Percentiles rank a stretch among this genome's conserved stretches.
These are phyloP conservation scores for Berkeleyomyces rouxiae DNA, from an alignment of 2,329 filamentous ascomycete species.

Conservation along the genomic window DNA sequence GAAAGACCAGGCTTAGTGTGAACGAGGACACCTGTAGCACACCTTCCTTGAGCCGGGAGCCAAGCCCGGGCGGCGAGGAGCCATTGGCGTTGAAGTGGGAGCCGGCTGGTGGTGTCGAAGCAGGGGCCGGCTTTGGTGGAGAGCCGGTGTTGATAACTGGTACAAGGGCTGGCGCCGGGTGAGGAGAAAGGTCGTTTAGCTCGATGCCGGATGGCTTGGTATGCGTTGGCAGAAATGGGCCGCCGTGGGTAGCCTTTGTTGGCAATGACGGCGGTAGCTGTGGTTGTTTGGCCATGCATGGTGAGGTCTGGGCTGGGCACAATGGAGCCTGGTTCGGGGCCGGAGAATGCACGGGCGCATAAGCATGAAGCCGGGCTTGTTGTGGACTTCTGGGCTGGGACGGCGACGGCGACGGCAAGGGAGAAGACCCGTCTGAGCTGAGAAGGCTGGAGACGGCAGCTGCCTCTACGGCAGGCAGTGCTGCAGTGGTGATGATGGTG, in stretches of 20 bases:
- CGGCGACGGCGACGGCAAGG: not conserved
- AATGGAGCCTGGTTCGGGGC: not conserved
- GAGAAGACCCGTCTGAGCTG: not conserved
- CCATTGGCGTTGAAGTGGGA: not conserved
- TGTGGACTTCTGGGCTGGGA: too few species aligned
- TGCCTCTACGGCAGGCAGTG: not conserved
- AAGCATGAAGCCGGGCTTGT: too few species aligned
- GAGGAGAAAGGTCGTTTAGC: not conserved
- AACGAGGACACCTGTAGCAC: constrained; percentile 53
- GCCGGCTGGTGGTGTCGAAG: not conserved
- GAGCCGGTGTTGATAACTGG: not conserved
- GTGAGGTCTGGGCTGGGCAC: not conserved
- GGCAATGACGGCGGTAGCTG: not conserved
- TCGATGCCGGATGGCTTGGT: not conserved
- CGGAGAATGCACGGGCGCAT: not conserved
- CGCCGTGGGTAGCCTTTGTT: not conserved
- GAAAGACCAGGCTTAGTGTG: constrained; percentile 60
- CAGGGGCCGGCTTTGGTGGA: not conserved
- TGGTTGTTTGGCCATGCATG: not conserved
- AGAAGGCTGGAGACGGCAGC: not conserved
- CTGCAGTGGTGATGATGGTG: not conserved
- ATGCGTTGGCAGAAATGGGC: not conserved
- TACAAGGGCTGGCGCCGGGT: not conserved
- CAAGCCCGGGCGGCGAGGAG: not conserved
- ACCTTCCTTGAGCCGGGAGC: constrained; percentile 40